Base-by-base conservation (phyloP, 1,139 yeast species). In the Ogataea hybrid region DNA sequence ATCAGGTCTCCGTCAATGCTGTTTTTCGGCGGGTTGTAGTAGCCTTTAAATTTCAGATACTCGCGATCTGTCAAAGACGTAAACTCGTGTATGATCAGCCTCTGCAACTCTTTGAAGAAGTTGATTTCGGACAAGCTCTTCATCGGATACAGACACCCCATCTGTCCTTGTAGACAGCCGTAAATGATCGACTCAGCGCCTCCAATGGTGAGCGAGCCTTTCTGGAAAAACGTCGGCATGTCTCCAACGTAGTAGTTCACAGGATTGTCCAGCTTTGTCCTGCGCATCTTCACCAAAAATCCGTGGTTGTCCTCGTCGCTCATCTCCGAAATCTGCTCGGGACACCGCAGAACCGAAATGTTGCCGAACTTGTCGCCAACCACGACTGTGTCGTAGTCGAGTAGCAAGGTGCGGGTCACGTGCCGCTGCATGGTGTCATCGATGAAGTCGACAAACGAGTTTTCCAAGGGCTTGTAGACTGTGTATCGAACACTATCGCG, bases 341-440 rank as follows among this genome's bases (percentile, higher is more conserved):
- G 77, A 35, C 83, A 63, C 49, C 96, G 67, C 29, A 86, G 63
- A 2, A 86, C 75, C 63, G 83, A 81, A 0, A 90, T 42, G 54
- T 84, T 86, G 1, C 98, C 97, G 64, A 84, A 89, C 55, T 81
- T 83, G 59, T 92, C 98, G n/a, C 96, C 96, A 1, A 85, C 88
- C 29, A 85, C 67, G 0, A 85, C 74, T 0, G 97, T 88, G 46
- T 80, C 81, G 44, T 78, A 74, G 61, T 92, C 98, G 6, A 92
- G 63, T 51, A 77, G 64, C 2, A 69, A 56, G 35, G 84, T 52
- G 2, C 81, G 58, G 0, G 95, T 83, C 3, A 84, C 70, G 56
- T 84, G 86, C 25, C 97, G 69, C 35, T 80, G 71, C 37, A 82
- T 64, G 0, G 73, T 64, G 62, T 92, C 97, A 56, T 83, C 89